These are phyloP conservation scores for Exobasidium rhododendri DNA, from an alignment of 1,284 basidiomycete species.

Conservation along the genomic window DNA sequence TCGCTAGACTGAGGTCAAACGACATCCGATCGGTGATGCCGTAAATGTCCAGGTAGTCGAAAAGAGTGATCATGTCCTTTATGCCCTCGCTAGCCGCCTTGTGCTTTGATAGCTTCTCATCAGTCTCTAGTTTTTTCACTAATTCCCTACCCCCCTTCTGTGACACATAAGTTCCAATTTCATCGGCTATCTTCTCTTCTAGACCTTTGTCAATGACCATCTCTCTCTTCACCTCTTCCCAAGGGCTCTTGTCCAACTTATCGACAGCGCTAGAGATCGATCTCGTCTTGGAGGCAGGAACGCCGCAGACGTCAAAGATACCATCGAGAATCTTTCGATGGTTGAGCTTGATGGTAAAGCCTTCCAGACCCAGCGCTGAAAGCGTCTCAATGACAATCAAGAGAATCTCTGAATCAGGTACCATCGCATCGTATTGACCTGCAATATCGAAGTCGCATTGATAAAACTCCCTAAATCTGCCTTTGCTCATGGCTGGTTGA, in stretches of 20 bases:
- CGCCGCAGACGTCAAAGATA: slow-evolving; percentile 93
- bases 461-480: slow-evolving; percentile 96
- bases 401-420: slow-evolving; percentile 90
- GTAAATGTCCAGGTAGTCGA: slow-evolving; percentile 79
- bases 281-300: slow-evolving; percentile 84
- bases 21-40: slow-evolving; percentile 72
- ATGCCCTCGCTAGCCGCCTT: slow-evolving; percentile 73
- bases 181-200: slow-evolving; percentile 77
- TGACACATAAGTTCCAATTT: slow-evolving; percentile 94
- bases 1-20: slow-evolving; percentile 92
- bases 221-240: slow-evolving; percentile 88
- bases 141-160: slow-evolving; percentile 85
- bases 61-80: slow-evolving; percentile 83
- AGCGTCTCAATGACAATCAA: slow-evolving; percentile 79
- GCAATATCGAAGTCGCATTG: slow-evolving; percentile 98
- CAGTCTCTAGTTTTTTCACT: slow-evolving; percentile 69
- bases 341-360: slow-evolving; percentile 90
- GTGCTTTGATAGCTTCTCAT: slow-evolving; percentile 69
- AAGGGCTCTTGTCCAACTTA: slow-evolving; percentile 91
- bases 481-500: slow-evolving; percentile 96
- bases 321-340: slow-evolving; percentile 97
- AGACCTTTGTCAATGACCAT: slow-evolving; percentile 96
- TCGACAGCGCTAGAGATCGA: slow-evolving; percentile 96
- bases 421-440: slow-evolving; percentile 85
- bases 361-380: slow-evolving; percentile 73